A percentile compares a stretch with the other conserved stretches of the same genome.
phyloP scores from a whole-genome alignment of 768 basidiomycete genomes.

The Gloeopeniophorella convolvens region DNA sequence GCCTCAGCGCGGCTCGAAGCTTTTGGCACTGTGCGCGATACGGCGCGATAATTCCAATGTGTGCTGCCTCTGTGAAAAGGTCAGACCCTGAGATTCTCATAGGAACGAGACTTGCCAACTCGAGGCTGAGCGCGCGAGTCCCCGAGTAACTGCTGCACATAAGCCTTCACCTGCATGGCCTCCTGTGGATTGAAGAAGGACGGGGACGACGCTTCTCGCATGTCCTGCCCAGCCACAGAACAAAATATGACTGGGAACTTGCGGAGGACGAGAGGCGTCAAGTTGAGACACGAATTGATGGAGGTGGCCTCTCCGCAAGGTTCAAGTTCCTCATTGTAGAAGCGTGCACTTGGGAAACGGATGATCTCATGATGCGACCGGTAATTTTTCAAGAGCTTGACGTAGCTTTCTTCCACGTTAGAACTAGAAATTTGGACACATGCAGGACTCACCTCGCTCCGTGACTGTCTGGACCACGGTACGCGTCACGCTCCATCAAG shows the following conservation, averaged over 20 bases:
- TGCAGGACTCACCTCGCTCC: constrained; percentile 21
- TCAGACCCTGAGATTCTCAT: not conserved
- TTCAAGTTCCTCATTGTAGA: constrained; percentile 51
- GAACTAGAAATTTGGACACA: not conserved
- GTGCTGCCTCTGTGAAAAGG: constrained; percentile 33
- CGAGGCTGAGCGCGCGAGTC: constrained; percentile 27
- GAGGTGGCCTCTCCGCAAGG: constrained; percentile 35
- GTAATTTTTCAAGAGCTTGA: constrained; percentile 61
- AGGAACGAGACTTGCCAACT: constrained; percentile 31
- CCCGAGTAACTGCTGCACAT: constrained; percentile 26
- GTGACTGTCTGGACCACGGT: constrained; percentile 15
- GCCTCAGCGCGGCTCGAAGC: constrained; percentile 35
- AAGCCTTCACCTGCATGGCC: constrained; percentile 44
- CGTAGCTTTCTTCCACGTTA: constrained; percentile 35
- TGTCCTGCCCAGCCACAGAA: constrained; percentile 62
- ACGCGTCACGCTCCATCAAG: constrained; percentile 33
- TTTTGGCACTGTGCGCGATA: constrained; percentile 55
- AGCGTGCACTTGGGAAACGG: constrained; percentile 51
- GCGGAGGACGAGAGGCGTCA: constrained; percentile 30
- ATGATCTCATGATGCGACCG: constrained; percentile 58
- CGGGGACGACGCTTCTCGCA: constrained; percentile 59
- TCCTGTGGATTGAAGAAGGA: constrained; percentile 70
- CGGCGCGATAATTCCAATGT: constrained; percentile 58
- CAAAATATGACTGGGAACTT: constrained; percentile 47
- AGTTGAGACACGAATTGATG: constrained; percentile 26